Evolutionary conservation across 495 filamentous ascomycete species (phyloP), one percentile per base, ranked within the genome.

Genomic region (Thermothielavioides terrestris): DNA sequence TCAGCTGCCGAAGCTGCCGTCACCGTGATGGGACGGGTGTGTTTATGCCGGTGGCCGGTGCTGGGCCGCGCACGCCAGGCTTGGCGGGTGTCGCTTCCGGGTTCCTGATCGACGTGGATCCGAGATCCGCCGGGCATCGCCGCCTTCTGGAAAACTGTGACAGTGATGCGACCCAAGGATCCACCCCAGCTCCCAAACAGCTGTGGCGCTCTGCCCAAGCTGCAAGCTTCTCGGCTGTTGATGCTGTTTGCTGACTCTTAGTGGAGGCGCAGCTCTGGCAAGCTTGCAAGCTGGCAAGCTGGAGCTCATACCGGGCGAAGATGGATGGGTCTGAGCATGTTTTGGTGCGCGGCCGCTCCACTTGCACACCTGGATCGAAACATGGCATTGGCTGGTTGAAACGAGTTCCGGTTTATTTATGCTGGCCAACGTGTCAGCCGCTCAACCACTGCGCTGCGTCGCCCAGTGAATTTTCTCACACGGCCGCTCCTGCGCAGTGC

Each of bases 351-450:
- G 17, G 21, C 3, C 17, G 15, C 39, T 50, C 39, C 30, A 36
- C 30, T 26, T 11, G 25, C n/a, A 30, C n/a, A 21, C 25, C 22
- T 36, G 12, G 47, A 27, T 18, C 22, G 37, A 21, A 3, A 20
- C 20, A 34, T 35, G 27, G 28, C 46, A 49, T 36, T 42, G 38
- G 38, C 22, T 23, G 22, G 27, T 20, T 38, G 28, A 42, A 31
- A 17, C 31, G 15, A 31, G 42, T 25, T 34, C 32, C 10, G 39
- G 40, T 51, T 37, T 12, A 3, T 20, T 15, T 22, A 40, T 45
- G 34, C 42, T 20, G 23, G 49, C 42, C 30, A 21, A 45, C 49
- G 41, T 45, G 49, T 52, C 49, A 45, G 34, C 41, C 49, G 34
- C 41, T 32, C 20, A 32, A 27, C 35, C 30, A 39, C 47, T 39